Percentiles rank a stretch among this genome's conserved stretches.
Conservation (phyloP, 1,139 yeast species). For the Spathaspora sp. region DNA sequence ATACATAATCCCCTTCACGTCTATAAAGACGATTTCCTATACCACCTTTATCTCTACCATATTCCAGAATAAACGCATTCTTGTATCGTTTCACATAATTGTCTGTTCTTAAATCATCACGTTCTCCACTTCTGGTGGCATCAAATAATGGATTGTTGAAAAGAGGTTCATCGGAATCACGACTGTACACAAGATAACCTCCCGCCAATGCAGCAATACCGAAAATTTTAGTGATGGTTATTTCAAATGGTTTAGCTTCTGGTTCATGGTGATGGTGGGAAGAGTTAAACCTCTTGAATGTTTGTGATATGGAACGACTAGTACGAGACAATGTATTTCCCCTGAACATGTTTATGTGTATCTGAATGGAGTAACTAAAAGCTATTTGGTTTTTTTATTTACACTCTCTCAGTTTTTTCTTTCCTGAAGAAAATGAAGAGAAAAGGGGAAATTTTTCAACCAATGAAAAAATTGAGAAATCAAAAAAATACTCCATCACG, state of each 20-base stretch:
- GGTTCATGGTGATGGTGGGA: slow-evolving; percentile 24
- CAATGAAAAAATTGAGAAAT: slow-evolving; percentile 6
- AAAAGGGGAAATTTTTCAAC: slow-evolving; percentile 3
- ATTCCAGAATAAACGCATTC: slow-evolving; percentile 42
- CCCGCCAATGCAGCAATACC: slow-evolving; percentile 46
- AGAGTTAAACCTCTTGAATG: slow-evolving; percentile 34
- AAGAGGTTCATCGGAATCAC: slow-evolving; percentile 40
- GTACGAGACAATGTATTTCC: slow-evolving; percentile 1
- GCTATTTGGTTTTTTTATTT: not conserved
- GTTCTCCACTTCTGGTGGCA: slow-evolving; percentile 34
- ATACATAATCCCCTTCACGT: slow-evolving; percentile 29
- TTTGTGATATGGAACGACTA: slow-evolving; percentile 11
- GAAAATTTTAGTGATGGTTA: slow-evolving; percentile 41
- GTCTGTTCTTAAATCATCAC: slow-evolving; percentile 38
- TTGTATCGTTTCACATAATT: slow-evolving; percentile 40
- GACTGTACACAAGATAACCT: slow-evolving; percentile 37
- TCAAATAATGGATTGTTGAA: slow-evolving; percentile 39
- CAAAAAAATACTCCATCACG: slow-evolving; percentile 3
- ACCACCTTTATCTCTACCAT: slow-evolving; percentile 49
- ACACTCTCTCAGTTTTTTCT: not conserved
- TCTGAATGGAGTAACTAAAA: too few relatives aligned
- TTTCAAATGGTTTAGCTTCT: slow-evolving; percentile 28
- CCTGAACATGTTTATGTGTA: not conserved
- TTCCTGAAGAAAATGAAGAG: not conserved
- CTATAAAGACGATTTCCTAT: slow-evolving; percentile 45